Evolutionary conservation across 805 yeast genomes (phyloP), one percentile per base, ranked within the genome.

Genomic region (Kodamaea neixiangensis): DNA sequence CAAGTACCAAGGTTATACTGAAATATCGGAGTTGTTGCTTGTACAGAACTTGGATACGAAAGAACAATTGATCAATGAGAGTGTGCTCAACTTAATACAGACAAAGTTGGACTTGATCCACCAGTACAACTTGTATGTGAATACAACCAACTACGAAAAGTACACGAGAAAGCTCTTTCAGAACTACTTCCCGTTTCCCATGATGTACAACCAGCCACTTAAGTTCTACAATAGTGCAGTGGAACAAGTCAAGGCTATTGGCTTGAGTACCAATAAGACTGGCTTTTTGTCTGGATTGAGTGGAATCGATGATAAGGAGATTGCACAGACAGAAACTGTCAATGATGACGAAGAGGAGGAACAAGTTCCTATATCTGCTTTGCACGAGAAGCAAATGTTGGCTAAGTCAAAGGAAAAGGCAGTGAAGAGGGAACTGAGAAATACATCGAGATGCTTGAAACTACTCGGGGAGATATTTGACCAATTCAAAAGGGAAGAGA

Each of bases 141-240:
- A 83, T 58, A 73, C 76, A 21, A 67, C 64, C 14, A 86, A 87
- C 62, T 87, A 85, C 64, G 86, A 81, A 52, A 63, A 71, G 10
- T 83, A 76, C 57, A 80, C 90, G 3, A 73, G 89, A 53, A 77
- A 78, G 18, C 58, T 78, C 14, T 85, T 85, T 61, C 69, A 74
- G 41, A 57, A 69, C 3, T 76, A 80, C 50, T 65, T 86, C 15
- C 86, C 88, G 5, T 87, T 86, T 68, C 93, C 92, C 7, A 77
- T 85, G 79, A 88, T 86, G 78, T 86, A 86, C 62, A 80, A 80
- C 53, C 82, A 85, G 18, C 91, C 92, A 1, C 55, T 81, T 35
- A 69, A 67, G 39, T 72, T 73, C 50, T 75, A 74, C 57, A 61
- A 64, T 47, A 50, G 54, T 38, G 79, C 79, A 0, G 67, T 69